Percentiles rank a stretch among this genome's conserved stretches.
Conservation (phyloP, 768 basidiomycete genomes). For the Leccinum truebloodii region DNA sequence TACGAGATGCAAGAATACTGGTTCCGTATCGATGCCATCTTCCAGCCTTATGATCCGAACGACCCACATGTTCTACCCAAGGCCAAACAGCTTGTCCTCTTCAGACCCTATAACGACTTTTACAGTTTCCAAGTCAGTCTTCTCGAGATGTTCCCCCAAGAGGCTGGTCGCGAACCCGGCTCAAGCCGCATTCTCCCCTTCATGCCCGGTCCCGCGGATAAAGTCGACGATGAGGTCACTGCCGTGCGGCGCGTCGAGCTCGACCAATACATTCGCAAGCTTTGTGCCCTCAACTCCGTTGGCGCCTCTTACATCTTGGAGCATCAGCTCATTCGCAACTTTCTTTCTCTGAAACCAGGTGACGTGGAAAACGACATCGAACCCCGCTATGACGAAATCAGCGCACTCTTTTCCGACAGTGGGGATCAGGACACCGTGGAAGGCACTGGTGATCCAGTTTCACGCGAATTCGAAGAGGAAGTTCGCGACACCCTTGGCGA, state of each 20-base stretch:
- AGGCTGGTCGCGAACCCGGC: conserved; percentile 78
- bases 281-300: conserved; percentile 68
- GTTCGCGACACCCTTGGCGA: conserved; percentile 52
- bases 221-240: conserved; percentile 84
- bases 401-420: conserved; percentile 45
- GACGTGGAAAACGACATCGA: conserved; percentile 74
- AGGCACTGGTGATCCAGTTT: conserved; percentile 25
- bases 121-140: conserved; percentile 95
- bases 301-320: conserved; percentile 82
- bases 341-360: conserved; percentile 83
- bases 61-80: conserved; percentile 59
- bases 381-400: conserved; percentile 58
- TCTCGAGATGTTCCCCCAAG: conserved; percentile 83
- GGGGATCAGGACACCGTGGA: conserved; percentile 41
- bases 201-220: conserved; percentile 93
- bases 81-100: conserved; percentile 81
- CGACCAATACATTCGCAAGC: conserved; percentile 81
- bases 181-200: conserved; percentile 82
- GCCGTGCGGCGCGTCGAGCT: conserved; percentile 79
- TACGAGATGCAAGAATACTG: conserved; percentile 95
- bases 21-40: conserved; percentile 92
- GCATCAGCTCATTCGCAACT: conserved; percentile 75
- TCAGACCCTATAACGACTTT: conserved; percentile 96
- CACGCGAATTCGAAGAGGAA: conserved; percentile 41
- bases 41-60: conserved; percentile 74